Base-by-base conservation (phyloP, 192 early-diverging fungal species). In the Coemansia sp. region DNA sequence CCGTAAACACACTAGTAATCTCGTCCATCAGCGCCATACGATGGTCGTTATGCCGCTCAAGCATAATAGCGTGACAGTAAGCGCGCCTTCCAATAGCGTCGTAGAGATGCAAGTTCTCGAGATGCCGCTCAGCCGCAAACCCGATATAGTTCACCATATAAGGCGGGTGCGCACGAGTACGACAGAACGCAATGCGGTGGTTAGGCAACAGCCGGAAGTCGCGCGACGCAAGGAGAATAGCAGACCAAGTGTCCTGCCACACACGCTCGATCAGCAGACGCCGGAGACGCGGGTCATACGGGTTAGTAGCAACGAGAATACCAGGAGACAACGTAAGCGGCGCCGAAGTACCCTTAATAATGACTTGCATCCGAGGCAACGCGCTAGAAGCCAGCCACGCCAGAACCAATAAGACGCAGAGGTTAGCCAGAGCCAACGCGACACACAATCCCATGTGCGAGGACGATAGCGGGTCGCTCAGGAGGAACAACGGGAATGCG, bases 191-290 rank as follows among this genome's bases (percentile, higher is more conserved):
- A 20, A 91, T 67, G 8, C 83, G 77, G 67, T 86, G 86, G 60
- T 72, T 75, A 0, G 75, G 68, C 33, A 87, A 81, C 66, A 90
- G 79, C 44, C 88, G 80, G 72, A 87, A 90, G 57, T 86, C 78
- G 24, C 87, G 86, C 67, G 84, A 84, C 12, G 80, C 86, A 20
- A 91, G 70, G 29, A 91, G 65, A 3, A 87, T 80, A 36, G 87
- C 87, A 3, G 88, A 87, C 90, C 90, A 91, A 15, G 90, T 89
- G 38, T 91, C 90, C 72, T 91, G 90, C 90, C 90, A 91, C 58
- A 91, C 84, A 5, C 90, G 80, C 65, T 86, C 87, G 43, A 84
- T 86, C 22, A 89, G 81, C 58, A 85, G 68, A 12, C 79, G 71
- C n/a, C 79, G 68, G 55, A 85, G 70, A 6, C 78, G 71, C 61